Conservation (phyloP, 805 yeast species). For the Ogataea trehalophila region DNA sequence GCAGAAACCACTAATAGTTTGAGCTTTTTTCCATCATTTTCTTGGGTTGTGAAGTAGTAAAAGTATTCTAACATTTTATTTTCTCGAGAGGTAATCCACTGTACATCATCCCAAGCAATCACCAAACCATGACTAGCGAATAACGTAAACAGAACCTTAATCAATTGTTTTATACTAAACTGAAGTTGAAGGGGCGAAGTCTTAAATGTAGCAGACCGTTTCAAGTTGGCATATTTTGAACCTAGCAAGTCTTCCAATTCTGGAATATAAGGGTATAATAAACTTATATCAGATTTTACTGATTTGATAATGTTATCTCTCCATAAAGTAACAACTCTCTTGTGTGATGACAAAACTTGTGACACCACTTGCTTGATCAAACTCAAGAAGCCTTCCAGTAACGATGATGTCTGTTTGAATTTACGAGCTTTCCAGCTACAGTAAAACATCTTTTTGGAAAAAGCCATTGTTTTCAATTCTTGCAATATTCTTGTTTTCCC, state of each 20-base stretch:
- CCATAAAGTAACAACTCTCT: slow-evolving; percentile 34
- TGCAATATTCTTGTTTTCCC: slow-evolving; percentile 42
- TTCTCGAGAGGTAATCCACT: slow-evolving; percentile 36
- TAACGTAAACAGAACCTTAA: slow-evolving; percentile 34
- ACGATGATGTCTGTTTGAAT: slow-evolving; percentile 22
- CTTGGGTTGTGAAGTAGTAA: slow-evolving; percentile 14
- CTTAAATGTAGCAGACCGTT: slow-evolving; percentile 4
- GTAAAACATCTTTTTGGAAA: slow-evolving; percentile 29
- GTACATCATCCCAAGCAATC: slow-evolving; percentile 40
- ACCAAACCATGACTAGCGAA: slow-evolving; percentile 39
- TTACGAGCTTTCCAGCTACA: slow-evolving; percentile 27
- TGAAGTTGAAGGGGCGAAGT: neutral
- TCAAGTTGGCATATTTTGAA: slow-evolving; percentile 29
- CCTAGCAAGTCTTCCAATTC: slow-evolving; percentile 42
- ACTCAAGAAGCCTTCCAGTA: slow-evolving; percentile 10
- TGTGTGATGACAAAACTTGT: slow-evolving; percentile 38
- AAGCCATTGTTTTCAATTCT: slow-evolving; percentile 33
- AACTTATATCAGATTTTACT: slow-evolving; percentile 37
- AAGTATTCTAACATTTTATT: slow-evolving; percentile 28
- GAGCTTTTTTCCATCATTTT: slow-evolving; percentile 2
- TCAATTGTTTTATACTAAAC: too few relatives aligned
- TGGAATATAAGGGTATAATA: slow-evolving; percentile 39
- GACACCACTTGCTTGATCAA: slow-evolving; percentile 30
- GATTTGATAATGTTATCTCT: slow-evolving; percentile 34
- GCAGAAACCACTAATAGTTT: neutral